Base-by-base conservation (phyloP, 2,329 filamentous ascomycete species). In the Knufia petricola region DNA sequence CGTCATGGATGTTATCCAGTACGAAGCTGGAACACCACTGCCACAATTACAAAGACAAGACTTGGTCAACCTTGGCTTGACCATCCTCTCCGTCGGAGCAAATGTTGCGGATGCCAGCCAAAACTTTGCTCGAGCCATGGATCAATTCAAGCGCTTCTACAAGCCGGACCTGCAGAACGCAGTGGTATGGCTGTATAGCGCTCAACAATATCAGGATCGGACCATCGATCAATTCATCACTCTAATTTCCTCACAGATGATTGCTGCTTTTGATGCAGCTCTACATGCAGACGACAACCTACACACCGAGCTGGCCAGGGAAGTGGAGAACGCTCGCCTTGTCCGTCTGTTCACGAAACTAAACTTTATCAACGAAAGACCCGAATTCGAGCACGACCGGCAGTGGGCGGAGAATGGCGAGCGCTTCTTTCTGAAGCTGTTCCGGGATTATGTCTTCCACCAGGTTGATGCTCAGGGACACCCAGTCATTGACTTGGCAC, bases 361-460 rank as follows among this genome's bases (percentile, higher is more conserved):
- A 36, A 87, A 86, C 52, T 77, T 85, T 50, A 81, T 98, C 63
- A 92, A 92, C 60, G 92, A 98, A 65, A 81, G 92, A 9, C 86
- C 84, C 1, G 90, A 96, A 61, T 84, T 85, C 53, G 85, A 87
- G 46, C 80, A 81, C 34, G 84, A 89, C 52, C 71, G 76, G 0
- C 74, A 78, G 42, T 98, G 92, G 90, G 86, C 87, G 3, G 90
- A 96, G 65, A 92, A 85, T 41, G 90, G 90, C 21, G 87, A 95
- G 60, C 80, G 89, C 23, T 96, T 95, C 64, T 85, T 87, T 63
- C 74, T 98, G 55, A 95, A 95, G 68, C 76, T 98, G 7, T 96
- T 96, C 72, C 80, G 92, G 43, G 92, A 98, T 67, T 96, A 94
- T 60, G 87, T 95, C 34, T 98, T 96, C 68, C 92, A 98, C 65